These are phyloP conservation scores for Saraca asoca DNA, from an alignment of 331 rosid genomes.

Conservation along the genomic window DNA sequence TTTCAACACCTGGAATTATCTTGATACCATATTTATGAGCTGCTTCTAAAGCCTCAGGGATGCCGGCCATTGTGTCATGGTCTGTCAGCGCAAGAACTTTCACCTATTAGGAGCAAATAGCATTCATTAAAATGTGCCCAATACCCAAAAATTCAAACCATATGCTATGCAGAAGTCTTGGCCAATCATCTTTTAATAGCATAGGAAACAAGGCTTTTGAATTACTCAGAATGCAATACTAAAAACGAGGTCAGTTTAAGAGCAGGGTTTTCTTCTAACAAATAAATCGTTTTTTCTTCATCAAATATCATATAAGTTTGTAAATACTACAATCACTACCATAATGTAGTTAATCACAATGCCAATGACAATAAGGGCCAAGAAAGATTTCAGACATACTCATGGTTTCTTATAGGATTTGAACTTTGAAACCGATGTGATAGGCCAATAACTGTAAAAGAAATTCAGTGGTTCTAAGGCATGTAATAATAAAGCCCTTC, in stretches of 20 bases:
- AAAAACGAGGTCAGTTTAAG: too few species aligned
- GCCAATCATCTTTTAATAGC: slow-evolving; percentile 17
- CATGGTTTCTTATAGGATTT: background rate
- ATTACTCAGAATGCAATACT: slow-evolving; percentile 2
- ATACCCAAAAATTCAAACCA: background rate
- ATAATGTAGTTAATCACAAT: background rate
- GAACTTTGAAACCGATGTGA: background rate
- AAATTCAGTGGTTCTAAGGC: background rate
- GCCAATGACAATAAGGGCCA: background rate
- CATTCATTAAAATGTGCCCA: slow-evolving; percentile 44
- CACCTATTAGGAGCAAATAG: slow-evolving; percentile 74
- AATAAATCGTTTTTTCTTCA: too few species aligned
- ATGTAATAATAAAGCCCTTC: background rate
- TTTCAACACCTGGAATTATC: slow-evolving; percentile 97
- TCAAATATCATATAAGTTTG: too few species aligned
- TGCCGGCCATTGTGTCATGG: slow-evolving; percentile 96
- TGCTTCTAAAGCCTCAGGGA: slow-evolving; percentile 85
- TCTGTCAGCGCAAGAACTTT: slow-evolving; percentile 99
- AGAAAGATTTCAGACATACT: background rate
- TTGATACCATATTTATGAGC: slow-evolving; percentile 83
- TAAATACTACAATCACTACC: too few species aligned
- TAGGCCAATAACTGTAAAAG: background rate
- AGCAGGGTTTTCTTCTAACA: too few species aligned
- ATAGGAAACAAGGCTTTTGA: slow-evolving; percentile 5
- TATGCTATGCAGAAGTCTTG: slow-evolving; percentile 15